Base-by-base conservation (phyloP, 2,329 filamentous ascomycete species). In the Aspergillus candidus region DNA sequence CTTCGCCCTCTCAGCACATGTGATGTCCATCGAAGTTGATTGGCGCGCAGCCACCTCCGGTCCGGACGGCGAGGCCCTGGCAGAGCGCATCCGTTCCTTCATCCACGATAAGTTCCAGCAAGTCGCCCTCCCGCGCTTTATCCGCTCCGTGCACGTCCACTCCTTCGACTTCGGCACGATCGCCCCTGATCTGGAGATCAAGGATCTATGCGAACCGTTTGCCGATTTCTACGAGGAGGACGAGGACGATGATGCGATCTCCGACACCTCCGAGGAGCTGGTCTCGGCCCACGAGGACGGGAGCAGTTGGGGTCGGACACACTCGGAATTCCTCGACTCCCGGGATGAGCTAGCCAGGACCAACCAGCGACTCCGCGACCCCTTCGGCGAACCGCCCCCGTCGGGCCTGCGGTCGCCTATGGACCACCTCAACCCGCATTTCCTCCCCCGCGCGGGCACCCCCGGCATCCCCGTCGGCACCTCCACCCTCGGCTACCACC, bases 11-110 rank as follows among this genome's bases (percentile, higher is more conserved):
- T 39, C 35, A 38, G 49, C 53, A 56, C 50, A 56, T 56, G 67
- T 68, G 49, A 98, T 98, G 93, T 97, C 93, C 56, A 91, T 98
- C 73, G 90, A 97, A 63, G 84, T 98, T 65, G 89, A 94, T 70
- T 98, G 93, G 93, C 84, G 93, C 61, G 86, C 85, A 50, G 80
- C 97, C 62, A 97, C 91, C 15, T 83, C 82, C 50, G 93, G 93
- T 22, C 81, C 88, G 38, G 91, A 97, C 68, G 91, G 93, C 44
- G 78, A 83, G 52, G 86, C 81, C 42, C 82, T 96, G 49, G 89
- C 91, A 38, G 84, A 89, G 62, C 79, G 78, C 51, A 94, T 98
- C 68, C 86, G 91, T 53, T 82, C 83, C 59, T 98, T 98, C 70
- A 86, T 98, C 58, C 88, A 98, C 70, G 84, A 88, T 63, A 93